Base-by-base conservation (phyloP, 2,329 filamentous ascomycete species). In the Epichloe sibirici region DNA sequence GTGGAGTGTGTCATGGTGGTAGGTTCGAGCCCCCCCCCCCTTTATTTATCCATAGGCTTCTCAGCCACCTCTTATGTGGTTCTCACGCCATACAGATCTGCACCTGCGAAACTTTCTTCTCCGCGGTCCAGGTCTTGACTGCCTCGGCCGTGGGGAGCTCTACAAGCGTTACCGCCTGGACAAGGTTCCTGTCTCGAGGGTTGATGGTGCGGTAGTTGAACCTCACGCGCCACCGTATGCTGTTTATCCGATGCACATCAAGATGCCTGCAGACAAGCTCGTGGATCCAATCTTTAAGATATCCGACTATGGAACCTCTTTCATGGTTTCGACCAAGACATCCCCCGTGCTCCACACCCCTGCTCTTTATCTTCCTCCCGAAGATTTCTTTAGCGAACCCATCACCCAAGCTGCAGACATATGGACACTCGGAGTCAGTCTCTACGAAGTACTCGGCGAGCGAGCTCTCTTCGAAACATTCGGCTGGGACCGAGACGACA, bases 31-130 rank as follows among this genome's bases (percentile, higher is more conserved):
- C n/a, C n/a, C n/a, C 35, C 1, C 17, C 35, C 3, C 21, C 15
- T 21, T 15, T 17, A 8, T 2, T n/a, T 43, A 6, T 23, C n/a
- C 35, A 43, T 23, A 6, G n/a, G 25, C 25, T 28, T 7, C 25
- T 28, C 28, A 28, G 7, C 28, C 11, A 23, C 9, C 21, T 23
- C 2, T 11, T 2, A 7, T 13, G 17, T 31, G 7, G 11, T 17
- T 43, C 40, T 17, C 15, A 17, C 40, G 8, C 15, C 11, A 43
- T 5, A 21, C 3, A 57, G 64, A 60, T 51, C 46, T 67, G 45
- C 60, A 67, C 49, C 37, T 56, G 7, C 63, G 62, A 49, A 68
- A 68, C 52, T 52, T 63, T 42, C 61, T 68, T 15, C 25, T 51
- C 28, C n/a, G 35, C 34, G 43, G 28, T 23, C 43, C 43, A 34